A percentile compares a stretch with the other conserved stretches of the same genome.
Evolutionary conservation across 2,329 filamentous ascomycete genomes (phyloP).

Genomic region (Colletotrichum aenigma): DNA sequence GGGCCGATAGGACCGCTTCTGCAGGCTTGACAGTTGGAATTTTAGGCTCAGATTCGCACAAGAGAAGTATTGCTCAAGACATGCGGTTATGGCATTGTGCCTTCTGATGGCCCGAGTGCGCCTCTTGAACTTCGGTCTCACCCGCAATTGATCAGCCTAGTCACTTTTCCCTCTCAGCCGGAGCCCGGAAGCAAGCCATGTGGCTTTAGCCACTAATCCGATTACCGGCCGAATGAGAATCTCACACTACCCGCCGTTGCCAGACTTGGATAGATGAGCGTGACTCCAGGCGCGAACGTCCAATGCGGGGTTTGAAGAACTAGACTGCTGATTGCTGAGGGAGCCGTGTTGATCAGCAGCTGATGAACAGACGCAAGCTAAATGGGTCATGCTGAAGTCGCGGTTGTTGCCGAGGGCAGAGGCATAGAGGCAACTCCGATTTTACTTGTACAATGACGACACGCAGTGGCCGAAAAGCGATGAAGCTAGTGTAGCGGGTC

Average conservation of each 20-base stretch:
- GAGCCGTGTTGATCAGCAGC: not conserved
- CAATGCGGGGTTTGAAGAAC: not conserved
- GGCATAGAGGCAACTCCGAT: not conserved
- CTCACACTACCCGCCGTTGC: not conserved
- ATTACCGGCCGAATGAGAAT: not conserved
- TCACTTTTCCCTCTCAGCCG: not conserved
- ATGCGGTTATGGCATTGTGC: not conserved
- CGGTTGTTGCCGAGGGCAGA: not conserved
- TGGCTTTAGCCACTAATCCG: not conserved
- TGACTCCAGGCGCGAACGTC: not conserved
- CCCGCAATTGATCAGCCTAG: not conserved
- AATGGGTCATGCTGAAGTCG: not conserved
- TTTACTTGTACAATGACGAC: not conserved
- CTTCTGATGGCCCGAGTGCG: not conserved
- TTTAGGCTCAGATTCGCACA: not conserved
- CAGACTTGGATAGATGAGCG: not conserved
- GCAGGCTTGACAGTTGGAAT: not conserved
- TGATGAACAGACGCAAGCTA: not conserved
- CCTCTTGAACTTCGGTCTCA: not conserved
- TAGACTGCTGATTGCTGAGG: not conserved
- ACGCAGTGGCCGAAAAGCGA: not conserved
- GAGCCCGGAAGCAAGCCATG: not conserved
- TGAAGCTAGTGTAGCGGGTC: not conserved
- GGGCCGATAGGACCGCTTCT: not conserved
- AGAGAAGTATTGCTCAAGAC: not conserved